Conservation (phyloP, 495 filamentous ascomycete species). For the Rusavskia elegans region DNA sequence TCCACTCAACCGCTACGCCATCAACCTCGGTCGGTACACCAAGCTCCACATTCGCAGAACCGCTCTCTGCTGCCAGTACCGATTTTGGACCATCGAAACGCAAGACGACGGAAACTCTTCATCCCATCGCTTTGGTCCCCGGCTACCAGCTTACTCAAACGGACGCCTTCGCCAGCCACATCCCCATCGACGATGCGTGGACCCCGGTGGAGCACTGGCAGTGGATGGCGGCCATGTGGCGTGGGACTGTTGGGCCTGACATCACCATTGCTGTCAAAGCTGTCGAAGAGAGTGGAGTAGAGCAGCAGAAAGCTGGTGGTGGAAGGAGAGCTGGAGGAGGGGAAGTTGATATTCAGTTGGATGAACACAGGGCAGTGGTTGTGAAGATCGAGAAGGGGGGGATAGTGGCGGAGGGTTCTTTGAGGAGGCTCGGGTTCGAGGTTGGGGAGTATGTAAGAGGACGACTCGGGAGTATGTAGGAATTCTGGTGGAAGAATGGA, state of each 20-base stretch:
- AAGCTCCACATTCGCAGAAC: background rate
- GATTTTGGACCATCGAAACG: slow-evolving; percentile 3
- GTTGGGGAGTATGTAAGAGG: slow-evolving; percentile 13
- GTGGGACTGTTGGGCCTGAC: slow-evolving; percentile 72
- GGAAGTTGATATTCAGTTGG: slow-evolving; percentile 28
- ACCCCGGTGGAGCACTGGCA: slow-evolving; percentile 87
- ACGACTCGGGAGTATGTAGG: slow-evolving; percentile 4
- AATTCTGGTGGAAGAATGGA: too few species aligned
- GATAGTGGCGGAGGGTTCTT: slow-evolving; percentile 6
- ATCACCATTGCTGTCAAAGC: slow-evolving; percentile 56
- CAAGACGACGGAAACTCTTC: background rate
- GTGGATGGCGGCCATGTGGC: slow-evolving; percentile 93
- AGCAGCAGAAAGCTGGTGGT: slow-evolving; percentile 3
- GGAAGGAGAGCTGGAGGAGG: slow-evolving; percentile 12
- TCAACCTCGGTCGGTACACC: background rate
- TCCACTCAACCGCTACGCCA: background rate
- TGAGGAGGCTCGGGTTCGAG: slow-evolving; percentile 16
- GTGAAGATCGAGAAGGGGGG: slow-evolving; percentile 25
- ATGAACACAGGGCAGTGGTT: slow-evolving; percentile 31
- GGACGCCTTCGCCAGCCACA: slow-evolving; percentile 52
- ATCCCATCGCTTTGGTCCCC: slow-evolving; percentile 59
- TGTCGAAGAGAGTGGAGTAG: slow-evolving; percentile 1
- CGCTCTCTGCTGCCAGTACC: background rate
- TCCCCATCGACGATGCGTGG: slow-evolving; percentile 66
- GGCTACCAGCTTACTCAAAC: slow-evolving; percentile 63